Conservation (phyloP, 306 rosid genomes). For the Corylus heterophylla region DNA sequence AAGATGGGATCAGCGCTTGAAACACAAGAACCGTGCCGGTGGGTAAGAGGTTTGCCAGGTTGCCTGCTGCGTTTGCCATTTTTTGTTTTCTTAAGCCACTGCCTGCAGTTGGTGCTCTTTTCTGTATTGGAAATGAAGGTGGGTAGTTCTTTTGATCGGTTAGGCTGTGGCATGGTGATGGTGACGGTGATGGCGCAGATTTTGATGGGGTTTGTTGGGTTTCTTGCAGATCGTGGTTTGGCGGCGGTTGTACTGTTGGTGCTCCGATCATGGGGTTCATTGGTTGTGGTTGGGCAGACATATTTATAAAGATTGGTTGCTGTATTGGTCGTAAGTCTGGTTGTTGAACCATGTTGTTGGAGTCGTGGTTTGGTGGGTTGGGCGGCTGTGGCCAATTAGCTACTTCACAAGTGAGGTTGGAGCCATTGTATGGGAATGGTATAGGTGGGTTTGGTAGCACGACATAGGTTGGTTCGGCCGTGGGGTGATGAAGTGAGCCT, state of each 20-base stretch:
- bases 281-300: too few relatives aligned
- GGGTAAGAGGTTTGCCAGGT: constrained; percentile 22
- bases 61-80: not conserved
- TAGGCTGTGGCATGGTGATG: not conserved
- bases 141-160: not conserved
- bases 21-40: constrained; percentile 26
- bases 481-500: too few relatives aligned
- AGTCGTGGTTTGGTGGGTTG: not conserved
- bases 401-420: too few relatives aligned
- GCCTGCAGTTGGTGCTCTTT: not conserved
- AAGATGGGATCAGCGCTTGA: constrained; percentile 12
- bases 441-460: too few relatives aligned
- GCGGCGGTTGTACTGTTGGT: not conserved
- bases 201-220: not conserved
- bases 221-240: not conserved
- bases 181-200: not conserved
- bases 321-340: too few relatives aligned
- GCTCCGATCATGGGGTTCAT: too few relatives aligned
- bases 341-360: too few relatives aligned
- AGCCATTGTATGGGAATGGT: too few relatives aligned
- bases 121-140: not conserved
- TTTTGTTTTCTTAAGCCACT: not conserved
- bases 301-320: not conserved
- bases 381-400: too few relatives aligned
- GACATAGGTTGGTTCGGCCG: too few relatives aligned